These are phyloP conservation scores for Petunia secreta DNA, from an alignment of 257 asterid genomes.

Conservation along the genomic window DNA sequence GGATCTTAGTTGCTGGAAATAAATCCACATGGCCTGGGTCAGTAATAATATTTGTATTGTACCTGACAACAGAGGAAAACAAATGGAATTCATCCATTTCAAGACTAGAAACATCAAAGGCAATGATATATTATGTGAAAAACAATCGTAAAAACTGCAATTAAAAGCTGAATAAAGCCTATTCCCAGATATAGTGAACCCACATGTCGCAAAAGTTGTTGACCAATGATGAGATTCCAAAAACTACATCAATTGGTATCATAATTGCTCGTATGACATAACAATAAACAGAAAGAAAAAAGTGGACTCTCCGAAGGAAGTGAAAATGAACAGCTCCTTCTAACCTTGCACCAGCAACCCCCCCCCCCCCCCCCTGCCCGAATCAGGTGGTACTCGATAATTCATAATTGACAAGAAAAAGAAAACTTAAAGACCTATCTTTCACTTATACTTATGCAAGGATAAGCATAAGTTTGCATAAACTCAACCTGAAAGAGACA, in stretches of 20 bases:
- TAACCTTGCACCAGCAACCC: conserved; percentile 19
- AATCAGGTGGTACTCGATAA: conserved; percentile 7
- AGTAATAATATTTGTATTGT: conserved; percentile 76
- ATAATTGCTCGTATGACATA: conserved; percentile 2
- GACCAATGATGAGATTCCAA: neutral
- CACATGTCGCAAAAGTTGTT: neutral
- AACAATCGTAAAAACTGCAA: conserved; percentile 7
- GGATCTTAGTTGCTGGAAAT: conserved; percentile 86
- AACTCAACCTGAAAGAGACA: neutral
- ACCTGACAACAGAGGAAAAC: conserved; percentile 61
- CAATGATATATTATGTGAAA: conserved; percentile 17
- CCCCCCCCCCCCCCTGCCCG: neutral
- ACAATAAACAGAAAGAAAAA: conserved; percentile 7
- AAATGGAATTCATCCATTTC: conserved; percentile 28
- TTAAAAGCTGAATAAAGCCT: conserved; percentile 11
- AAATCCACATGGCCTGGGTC: conserved; percentile 98
- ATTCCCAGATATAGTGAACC: neutral
- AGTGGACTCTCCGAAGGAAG: neutral
- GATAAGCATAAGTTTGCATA: conserved; percentile 9
- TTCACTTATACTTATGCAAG: conserved; percentile 10
- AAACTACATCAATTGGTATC: neutral
- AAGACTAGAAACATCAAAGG: conserved; percentile 16
- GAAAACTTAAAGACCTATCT: neutral
- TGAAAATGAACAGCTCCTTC: conserved; percentile 1
- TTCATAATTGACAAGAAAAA: conserved; percentile 18